Evolutionary conservation across 306 rosid genomes (phyloP), one percentile per base, ranked within the genome.

Genomic region (Delonix regia): DNA sequence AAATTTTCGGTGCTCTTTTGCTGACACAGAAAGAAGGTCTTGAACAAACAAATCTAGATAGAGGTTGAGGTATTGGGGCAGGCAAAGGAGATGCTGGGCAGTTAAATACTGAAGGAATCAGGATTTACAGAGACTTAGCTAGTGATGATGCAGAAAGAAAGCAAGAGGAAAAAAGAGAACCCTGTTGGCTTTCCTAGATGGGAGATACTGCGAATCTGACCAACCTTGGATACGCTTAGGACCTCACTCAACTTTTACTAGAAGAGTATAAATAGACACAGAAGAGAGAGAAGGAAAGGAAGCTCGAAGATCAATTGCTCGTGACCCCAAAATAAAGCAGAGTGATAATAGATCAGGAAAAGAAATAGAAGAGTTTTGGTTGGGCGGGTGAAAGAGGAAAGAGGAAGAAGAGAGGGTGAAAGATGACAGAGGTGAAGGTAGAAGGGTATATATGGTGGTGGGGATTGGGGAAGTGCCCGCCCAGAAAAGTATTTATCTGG

Each of bases 381-480:
- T 13, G 4, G 5, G 38, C 12, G 38, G 33, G 47, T 30, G 13
- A 41, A 9, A 5, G 13, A 41, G 13, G 14, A 11, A 2, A 3
- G 49, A 44, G 49, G 16, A 44, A 1, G 3, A 12, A 12, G 49
- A 10, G 49, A 0, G n/a, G 3, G 21, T 7, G 18, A 28, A 28
- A 60, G 19, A 4, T 28, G 41, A 60, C 12, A 60, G 41, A 2
- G 41, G 1, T 28, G 11, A 15, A 14, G 22, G 21, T 0, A 4
- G 16, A 28, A 66, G 71, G 74, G 69, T 5, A 80, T 87, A 79
- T 13, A 24, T 79, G 78, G 64, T 1, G 21, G 75, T 82, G 78
- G 76, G 74, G 52, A 73, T 82, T 76, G 76, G 74, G 52, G 19
- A 34, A 42, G 12, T 27, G 79, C 73, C 55, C 9, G 42, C 48